Evolutionary conservation across 176 grass and related monocot genomes (phyloP).

Genomic region (Avena eriantha): DNA sequence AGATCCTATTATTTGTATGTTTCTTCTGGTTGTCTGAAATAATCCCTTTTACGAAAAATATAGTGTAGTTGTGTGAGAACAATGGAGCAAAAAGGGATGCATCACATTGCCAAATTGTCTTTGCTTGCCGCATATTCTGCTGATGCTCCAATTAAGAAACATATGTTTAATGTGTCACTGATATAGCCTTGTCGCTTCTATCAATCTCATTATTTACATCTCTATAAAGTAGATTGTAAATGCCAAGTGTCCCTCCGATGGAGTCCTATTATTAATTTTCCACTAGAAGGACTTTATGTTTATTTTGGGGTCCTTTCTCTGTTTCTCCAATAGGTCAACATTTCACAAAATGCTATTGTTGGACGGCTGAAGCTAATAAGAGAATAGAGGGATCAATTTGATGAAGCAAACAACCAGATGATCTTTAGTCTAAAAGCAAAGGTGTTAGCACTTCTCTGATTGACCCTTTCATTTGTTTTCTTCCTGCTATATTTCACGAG

Average conservation of each 20-base stretch:
- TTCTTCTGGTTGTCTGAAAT: too few species aligned
- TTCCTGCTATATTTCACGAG: slow-evolving; percentile 25
- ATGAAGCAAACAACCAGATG: slow-evolving; percentile 95
- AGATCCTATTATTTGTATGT: too few species aligned
- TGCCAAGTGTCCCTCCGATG: not conserved
- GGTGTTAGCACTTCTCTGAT: slow-evolving; percentile 54
- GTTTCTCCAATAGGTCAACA: slow-evolving; percentile 63
- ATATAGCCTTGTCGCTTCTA: slow-evolving; percentile 29
- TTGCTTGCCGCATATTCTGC: not conserved
- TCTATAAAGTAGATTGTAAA: not conserved
- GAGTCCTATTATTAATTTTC: slow-evolving; percentile 1
- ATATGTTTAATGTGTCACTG: slow-evolving; percentile 22
- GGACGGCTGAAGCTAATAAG: slow-evolving; percentile 80
- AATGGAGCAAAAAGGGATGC: too few species aligned
- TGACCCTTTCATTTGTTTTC: slow-evolving; percentile 19
- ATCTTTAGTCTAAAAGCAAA: slow-evolving; percentile 81
- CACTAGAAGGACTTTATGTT: not conserved
- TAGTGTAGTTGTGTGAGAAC: too few species aligned
- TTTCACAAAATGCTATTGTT: slow-evolving; percentile 69
- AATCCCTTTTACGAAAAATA: too few species aligned
- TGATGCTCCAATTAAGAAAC: slow-evolving; percentile 16
- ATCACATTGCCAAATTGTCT: too few species aligned
- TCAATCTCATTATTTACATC: not conserved
- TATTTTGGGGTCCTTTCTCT: slow-evolving; percentile 26
- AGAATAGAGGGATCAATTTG: slow-evolving; percentile 98